A percentile compares a stretch with the other conserved stretches of the same genome.
These are phyloP conservation scores for Phanerochaete carnosa DNA, from an alignment of 768 basidiomycete species.

Conservation along the genomic window DNA sequence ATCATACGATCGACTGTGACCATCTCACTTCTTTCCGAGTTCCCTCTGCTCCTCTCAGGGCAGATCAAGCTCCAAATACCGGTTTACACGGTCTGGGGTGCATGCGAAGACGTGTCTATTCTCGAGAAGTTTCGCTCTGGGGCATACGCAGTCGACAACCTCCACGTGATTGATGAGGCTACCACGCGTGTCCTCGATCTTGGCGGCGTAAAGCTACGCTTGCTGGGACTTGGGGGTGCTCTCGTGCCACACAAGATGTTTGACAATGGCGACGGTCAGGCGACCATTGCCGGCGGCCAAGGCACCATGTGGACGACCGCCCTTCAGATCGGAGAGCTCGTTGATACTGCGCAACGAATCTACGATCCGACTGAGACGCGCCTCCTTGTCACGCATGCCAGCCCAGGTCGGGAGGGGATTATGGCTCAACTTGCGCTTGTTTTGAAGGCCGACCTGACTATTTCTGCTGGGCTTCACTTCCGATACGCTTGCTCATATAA, in stretches of 20 bases:
- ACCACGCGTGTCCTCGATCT: conserved; percentile 90
- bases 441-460: conserved; percentile 90
- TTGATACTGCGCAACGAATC: conserved; percentile 94
- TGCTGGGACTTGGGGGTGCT: conserved; percentile 96
- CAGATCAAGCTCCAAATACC: conserved; percentile 90
- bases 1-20: conserved; percentile 71
- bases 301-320: conserved; percentile 99
- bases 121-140: conserved; percentile 90
- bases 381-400: conserved; percentile 87
- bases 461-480: conserved; percentile 96
- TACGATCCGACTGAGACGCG: conserved; percentile 93
- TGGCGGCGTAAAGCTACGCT: conserved; percentile 88
- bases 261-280: conserved; percentile 88
- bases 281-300: conserved; percentile 97
- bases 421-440: conserved; percentile 87
- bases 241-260: conserved; percentile 94
- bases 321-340: conserved; percentile 95
- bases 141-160: conserved; percentile 81
- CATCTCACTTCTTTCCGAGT: conserved; percentile 86
- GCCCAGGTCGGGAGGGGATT: conserved; percentile 90
- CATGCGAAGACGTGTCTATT: conserved; percentile 92
- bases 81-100: conserved; percentile 95
- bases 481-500: conserved; percentile 96
- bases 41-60: conserved; percentile 87
- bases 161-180: conserved; percentile 92